phyloP scores from a whole-genome alignment of 1,139 yeast genomes.

The Lodderomyces orthopsilosis region DNA sequence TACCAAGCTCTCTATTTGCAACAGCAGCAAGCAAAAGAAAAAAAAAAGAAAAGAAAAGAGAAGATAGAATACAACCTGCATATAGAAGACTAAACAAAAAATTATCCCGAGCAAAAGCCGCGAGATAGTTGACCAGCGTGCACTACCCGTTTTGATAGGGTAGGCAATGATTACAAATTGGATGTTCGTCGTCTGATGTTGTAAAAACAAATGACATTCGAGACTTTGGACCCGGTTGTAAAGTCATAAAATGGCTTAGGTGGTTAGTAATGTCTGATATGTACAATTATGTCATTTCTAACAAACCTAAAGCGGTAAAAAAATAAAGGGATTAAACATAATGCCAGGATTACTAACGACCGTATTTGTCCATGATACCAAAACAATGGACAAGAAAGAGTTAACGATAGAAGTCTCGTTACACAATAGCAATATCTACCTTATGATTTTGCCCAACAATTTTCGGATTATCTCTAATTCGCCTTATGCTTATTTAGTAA shows the following conservation, averaged over 20 bases:
- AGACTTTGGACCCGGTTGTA: no score
- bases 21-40: neutral
- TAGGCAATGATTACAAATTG: neutral
- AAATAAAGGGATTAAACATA: neutral
- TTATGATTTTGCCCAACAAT: neutral
- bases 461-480: neutral
- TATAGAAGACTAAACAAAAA: neutral
- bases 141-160: conserved; percentile 1
- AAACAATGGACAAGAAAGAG: neutral
- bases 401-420: neutral
- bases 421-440: neutral
- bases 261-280: neutral
- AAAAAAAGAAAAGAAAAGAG: neutral
- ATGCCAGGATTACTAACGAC: neutral
- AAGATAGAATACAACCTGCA: neutral
- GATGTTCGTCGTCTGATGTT: neutral
- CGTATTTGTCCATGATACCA: neutral
- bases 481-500: neutral
- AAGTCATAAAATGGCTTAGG: neutral
- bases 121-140: neutral
- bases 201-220: neutral
- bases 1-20: neutral
- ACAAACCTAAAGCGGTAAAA: neutral
- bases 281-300: neutral
- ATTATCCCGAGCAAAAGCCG: conserved; percentile 3